Evolutionary conservation across 176 grass and related monocot species (phyloP), one percentile per base, ranked within the genome.

Genomic region (Phoenix dactylifera): DNA sequence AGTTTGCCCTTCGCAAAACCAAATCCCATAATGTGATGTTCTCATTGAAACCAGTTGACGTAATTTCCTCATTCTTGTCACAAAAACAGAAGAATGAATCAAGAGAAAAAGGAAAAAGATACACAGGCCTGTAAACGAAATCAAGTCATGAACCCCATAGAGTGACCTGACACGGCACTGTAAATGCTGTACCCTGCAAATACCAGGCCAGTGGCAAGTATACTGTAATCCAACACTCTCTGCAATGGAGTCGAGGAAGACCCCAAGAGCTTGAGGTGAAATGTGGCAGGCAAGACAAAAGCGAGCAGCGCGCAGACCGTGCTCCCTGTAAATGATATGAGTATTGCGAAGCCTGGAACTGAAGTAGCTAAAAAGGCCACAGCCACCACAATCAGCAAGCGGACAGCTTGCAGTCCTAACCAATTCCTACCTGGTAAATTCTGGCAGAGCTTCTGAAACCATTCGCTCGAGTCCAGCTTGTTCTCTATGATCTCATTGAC

Each of bases 271-370:
- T 32, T 82, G 26, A 96, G 78, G 61, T 90, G 86, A 77, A 87
- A 96, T 3, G 74, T 4, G 0, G 83, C 55, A 2, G 91, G 91
- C 68, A 96, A 68, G 60, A 96, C 91, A 0, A 96, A 96, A 26
- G 91, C 86, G 4, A 96, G 83, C 49, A 96, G 48, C 0, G 83
- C 80, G 6, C 83, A 96, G 32, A 90, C 82, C 0, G 92, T 96
- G 75, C 92, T 90, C 58, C 86, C 86, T 0, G 87, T 81, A 18
- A 96, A 90, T 10, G 91, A 84, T 68, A 96, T 72, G 63, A 85
- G 90, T 1, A 72, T 63, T 15, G 83, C 83, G 4, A 96, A 96
- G 22, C 75, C 83, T 22, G 86, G 92, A 10, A 96, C 73, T 58
- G 56, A 85, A 44, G 91, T 87, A 4, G 86, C 86, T 69, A 96